Percentiles rank a stretch among this genome's conserved stretches.
Evolutionary conservation across 2,329 filamentous ascomycete species (phyloP).

Genomic region (Aspergillus ustus): DNA sequence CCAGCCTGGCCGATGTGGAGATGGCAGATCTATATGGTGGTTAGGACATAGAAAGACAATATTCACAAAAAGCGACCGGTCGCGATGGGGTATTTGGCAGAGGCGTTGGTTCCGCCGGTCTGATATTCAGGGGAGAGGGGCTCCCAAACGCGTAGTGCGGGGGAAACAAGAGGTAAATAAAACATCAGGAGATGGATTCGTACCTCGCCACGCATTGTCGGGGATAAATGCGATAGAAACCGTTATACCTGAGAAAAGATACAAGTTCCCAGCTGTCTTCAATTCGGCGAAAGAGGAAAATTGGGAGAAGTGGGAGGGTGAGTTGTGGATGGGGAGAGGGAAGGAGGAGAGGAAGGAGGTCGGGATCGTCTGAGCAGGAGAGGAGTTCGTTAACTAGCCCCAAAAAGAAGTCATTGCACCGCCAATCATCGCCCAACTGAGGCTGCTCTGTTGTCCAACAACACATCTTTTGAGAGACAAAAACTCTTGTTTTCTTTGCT

Average conservation of each 20-base stretch:
- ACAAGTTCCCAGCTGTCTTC: not conserved
- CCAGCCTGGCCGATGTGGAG: slow-evolving; percentile 72
- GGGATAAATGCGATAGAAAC: slow-evolving; percentile 2
- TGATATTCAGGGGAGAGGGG: slow-evolving; percentile 25
- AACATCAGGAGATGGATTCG: slow-evolving; percentile 13
- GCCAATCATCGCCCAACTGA: slow-evolving; percentile 7
- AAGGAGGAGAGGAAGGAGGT: slow-evolving; percentile 6
- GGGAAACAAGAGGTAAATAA: slow-evolving; percentile 27
- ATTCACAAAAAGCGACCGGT: not conserved
- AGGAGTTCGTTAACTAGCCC: slow-evolving; percentile 15
- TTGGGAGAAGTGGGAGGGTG: not conserved
- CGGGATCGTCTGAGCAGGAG: slow-evolving; percentile 4
- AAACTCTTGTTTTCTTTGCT: not conserved
- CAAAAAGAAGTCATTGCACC: slow-evolving; percentile 3
- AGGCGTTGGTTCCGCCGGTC: slow-evolving; percentile 6
- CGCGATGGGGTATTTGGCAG: not conserved
- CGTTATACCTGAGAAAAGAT: not conserved
- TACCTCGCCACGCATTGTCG: slow-evolving; percentile 46
- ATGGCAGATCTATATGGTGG: slow-evolving; percentile 61
- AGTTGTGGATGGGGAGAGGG: slow-evolving; percentile 5
- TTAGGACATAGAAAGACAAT: slow-evolving; percentile 17
- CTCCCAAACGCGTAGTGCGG: slow-evolving; percentile 23
- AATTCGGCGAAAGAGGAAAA: not conserved
- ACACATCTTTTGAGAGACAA: not conserved
- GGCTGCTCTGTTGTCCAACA: not conserved